Evolutionary conservation across 352 stramenopile genomes (phyloP).

Genomic region (Phytophthora citricola): DNA sequence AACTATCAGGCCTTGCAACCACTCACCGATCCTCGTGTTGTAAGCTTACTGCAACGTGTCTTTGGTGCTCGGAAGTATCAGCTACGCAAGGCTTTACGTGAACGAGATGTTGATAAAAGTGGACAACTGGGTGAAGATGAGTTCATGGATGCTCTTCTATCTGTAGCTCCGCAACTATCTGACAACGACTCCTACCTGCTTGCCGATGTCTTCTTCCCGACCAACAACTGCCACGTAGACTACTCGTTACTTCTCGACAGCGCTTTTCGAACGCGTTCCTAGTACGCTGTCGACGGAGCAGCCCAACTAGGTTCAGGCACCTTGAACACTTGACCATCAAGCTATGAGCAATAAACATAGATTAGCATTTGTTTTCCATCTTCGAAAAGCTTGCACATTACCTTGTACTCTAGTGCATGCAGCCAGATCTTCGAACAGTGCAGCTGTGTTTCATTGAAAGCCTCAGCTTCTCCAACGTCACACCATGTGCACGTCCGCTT

Average conservation of each 20-base stretch:
- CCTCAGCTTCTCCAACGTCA: conserved; percentile 61
- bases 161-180: conserved; percentile 60
- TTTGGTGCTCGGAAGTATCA: conserved; percentile 77
- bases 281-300: conserved; percentile 50
- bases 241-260: conserved; percentile 74
- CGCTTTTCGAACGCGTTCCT: conserved; percentile 53
- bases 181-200: conserved; percentile 82
- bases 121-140: conserved; percentile 69
- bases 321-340: conserved; percentile 71
- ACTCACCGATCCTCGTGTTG: conserved; percentile 39
- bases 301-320: conserved; percentile 73
- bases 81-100: conserved; percentile 68
- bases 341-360: conserved; percentile 42
- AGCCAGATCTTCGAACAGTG: conserved; percentile 90
- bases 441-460: conserved; percentile 85
- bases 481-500: conserved; percentile 83
- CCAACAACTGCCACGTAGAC: conserved; percentile 71
- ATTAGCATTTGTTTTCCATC: conserved; percentile 11
- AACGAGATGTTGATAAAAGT: conserved; percentile 62
- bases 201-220: conserved; percentile 76
- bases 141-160: conserved; percentile 79
- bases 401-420: conserved; percentile 89
- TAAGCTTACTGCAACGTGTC: conserved; percentile 54
- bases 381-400: conserved; percentile 33
- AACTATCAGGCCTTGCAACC: conserved; percentile 9